These are phyloP conservation scores for Suillus subluteus DNA, from an alignment of 768 basidiomycete genomes.

Conservation along the genomic window DNA sequence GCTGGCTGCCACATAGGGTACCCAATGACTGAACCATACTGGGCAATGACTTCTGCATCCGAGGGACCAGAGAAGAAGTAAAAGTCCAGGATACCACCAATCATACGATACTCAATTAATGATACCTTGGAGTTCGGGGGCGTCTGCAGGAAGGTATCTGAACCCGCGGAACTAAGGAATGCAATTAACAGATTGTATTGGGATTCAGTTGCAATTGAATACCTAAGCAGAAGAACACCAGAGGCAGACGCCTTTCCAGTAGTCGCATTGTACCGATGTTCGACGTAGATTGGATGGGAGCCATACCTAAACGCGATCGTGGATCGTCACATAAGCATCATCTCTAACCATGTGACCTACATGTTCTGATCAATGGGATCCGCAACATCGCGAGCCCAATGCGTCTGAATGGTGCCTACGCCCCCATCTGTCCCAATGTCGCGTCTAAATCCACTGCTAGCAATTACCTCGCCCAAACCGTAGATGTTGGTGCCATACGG, in stretches of 20 bases:
- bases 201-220: slow-evolving; percentile 11
- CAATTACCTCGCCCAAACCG: slow-evolving; percentile 74
- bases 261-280: slow-evolving; percentile 64
- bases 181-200: slow-evolving; percentile 8
- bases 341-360: slow-evolving; percentile 38
- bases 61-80: slow-evolving; percentile 70
- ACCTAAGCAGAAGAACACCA: slow-evolving; percentile 78
- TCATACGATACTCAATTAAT: slow-evolving; percentile 69
- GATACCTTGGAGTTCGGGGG: slow-evolving; percentile 58
- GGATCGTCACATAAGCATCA: not conserved
- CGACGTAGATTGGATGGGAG: slow-evolving; percentile 72
- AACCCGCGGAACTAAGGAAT: slow-evolving; percentile 58
- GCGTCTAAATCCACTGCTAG: slow-evolving; percentile 69
- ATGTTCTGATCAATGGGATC: slow-evolving; percentile 72
- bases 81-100: slow-evolving; percentile 78
- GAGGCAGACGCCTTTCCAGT: slow-evolving; percentile 62
- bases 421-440: slow-evolving; percentile 55
- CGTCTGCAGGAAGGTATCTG: slow-evolving; percentile 70
- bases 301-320: slow-evolving; percentile 53
- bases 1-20: slow-evolving; percentile 71
- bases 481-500: slow-evolving; percentile 74
- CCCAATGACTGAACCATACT: slow-evolving; percentile 71
- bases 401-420: slow-evolving; percentile 62
- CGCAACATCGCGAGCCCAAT: slow-evolving; percentile 65
- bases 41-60: slow-evolving; percentile 62